phyloP scores from a whole-genome alignment of 352 stramenopile species.

The Pythium dissimile region DNA sequence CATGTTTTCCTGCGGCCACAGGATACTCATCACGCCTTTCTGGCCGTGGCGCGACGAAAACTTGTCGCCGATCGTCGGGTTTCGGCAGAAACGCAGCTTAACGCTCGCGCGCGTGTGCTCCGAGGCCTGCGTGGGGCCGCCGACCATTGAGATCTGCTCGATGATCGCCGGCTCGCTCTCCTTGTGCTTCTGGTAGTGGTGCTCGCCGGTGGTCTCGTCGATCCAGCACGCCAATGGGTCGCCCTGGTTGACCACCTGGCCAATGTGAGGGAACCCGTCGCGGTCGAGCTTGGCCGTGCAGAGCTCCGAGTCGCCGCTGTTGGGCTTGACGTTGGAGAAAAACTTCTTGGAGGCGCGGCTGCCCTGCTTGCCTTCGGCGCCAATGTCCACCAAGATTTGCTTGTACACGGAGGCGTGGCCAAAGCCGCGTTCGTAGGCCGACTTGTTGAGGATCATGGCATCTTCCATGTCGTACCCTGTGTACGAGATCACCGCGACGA shows the following conservation, averaged over 20 bases:
- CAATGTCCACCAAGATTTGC: constrained; percentile 94
- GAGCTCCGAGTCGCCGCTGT: constrained; percentile 47
- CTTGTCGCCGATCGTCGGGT: constrained; percentile 99
- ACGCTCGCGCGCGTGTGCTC: constrained; percentile 90
- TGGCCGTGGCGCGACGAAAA: constrained; percentile 99
- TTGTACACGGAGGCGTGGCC: constrained; percentile 98
- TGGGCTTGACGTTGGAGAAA: constrained; percentile 91
- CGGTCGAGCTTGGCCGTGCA: constrained; percentile 87
- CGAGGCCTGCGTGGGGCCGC: constrained; percentile 55
- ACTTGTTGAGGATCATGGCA: constrained; percentile 99
- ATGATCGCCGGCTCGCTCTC: constrained; percentile 96
- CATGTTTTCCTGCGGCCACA: constrained; percentile 99
- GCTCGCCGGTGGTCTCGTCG: constrained; percentile 92
- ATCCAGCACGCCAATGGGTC: constrained; percentile 96
- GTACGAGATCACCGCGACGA: constrained; percentile 99
- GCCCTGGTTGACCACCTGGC: constrained; percentile 92
- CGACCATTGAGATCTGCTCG: constrained; percentile 92
- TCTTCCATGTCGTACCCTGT: constrained; percentile 98
- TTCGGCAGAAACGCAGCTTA: constrained; percentile 98
- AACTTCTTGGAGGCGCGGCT: constrained; percentile 78
- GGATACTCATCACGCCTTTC: constrained; percentile 99
- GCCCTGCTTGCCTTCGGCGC: constrained; percentile 59
- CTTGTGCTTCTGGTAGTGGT: constrained; percentile 96
- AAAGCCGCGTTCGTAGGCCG: constrained; percentile 97
- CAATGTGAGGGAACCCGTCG: constrained; percentile 97